phyloP scores from a whole-genome alignment of 2,329 filamentous ascomycete genomes.

The Chrysosporium keratinophilum region DNA sequence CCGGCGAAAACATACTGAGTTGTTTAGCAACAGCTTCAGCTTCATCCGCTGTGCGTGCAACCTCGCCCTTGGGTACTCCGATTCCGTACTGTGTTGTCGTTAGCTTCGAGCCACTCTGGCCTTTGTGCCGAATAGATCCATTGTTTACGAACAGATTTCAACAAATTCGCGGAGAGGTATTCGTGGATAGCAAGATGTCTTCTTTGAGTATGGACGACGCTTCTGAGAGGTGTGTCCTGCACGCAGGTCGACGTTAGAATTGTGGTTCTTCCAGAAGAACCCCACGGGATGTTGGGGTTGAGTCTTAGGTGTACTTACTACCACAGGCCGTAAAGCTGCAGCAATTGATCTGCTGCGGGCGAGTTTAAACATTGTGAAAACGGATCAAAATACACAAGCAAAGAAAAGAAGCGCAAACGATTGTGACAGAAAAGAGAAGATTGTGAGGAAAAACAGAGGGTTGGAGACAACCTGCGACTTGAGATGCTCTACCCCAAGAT shows the following conservation, averaged over 20 bases:
- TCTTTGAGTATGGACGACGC: conserved; percentile 60
- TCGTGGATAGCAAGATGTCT: conserved; percentile 94
- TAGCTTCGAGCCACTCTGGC: neutral
- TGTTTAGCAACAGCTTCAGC: conserved; percentile 83
- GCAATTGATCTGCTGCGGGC: conserved; percentile 71
- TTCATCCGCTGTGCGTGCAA: conserved; percentile 73
- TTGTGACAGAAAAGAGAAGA: neutral
- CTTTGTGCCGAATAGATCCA: neutral
- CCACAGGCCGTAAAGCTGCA: conserved; percentile 66
- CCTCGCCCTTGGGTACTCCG: conserved; percentile 79
- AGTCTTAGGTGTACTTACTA: conserved; percentile 45
- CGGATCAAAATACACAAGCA: conserved; percentile 10
- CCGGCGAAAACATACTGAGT: conserved; percentile 51
- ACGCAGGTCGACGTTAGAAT: conserved; percentile 28
- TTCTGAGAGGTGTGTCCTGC: conserved; percentile 49
- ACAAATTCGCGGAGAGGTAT: conserved; percentile 87
- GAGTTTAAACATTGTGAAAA: conserved; percentile 70
- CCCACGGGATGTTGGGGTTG: neutral
- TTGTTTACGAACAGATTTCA: conserved; percentile 50
- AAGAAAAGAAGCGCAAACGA: conserved; percentile 1
- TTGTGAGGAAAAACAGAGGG: neutral
- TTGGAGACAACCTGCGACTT: neutral
- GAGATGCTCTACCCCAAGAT: conserved; percentile 2
- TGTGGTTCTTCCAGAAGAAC: conserved; percentile 18
- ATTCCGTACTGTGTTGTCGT: conserved; percentile 64